Evolutionary conservation across 768 basidiomycete genomes (phyloP), one percentile per base, ranked within the genome.

Genomic region (Coprinopsis strossmayeri): DNA sequence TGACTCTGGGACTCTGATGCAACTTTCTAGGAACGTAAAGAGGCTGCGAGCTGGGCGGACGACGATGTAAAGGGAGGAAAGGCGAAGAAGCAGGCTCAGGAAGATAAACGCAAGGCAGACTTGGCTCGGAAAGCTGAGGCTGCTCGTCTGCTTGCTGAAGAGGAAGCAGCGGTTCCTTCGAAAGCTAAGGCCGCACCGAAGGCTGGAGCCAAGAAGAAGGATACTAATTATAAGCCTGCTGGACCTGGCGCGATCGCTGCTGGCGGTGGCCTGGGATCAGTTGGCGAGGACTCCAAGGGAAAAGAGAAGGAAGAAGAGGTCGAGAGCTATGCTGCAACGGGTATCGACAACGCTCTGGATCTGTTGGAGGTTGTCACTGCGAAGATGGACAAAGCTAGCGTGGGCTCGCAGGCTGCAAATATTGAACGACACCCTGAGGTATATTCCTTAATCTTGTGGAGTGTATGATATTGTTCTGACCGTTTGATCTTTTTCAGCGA

Each of bases 381-480:
- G 2, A 93, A 91, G 75, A 84, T 80, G 78, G 93, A 95, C 64
- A 95, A 95, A 69, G 89, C 90, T 1, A 90, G 87, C 56, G 71
- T 94, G 27, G 92, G 93, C 0, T 79, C 82, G 50, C 86, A 88
- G 64, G 92, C 93, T 12, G 90, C 90, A 45, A 76, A 78, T 32
- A 77, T 96, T 28, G 92, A 96, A 69, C 77, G 76, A 47, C 93
- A 96, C 74, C 93, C 93, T 45, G 93, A 96, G 81, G 91, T 91
- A 58, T n/a, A n/a, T n/a, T n/a, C n/a, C n/a, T n/a, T n/a, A n/a
- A n/a, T n/a, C n/a, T n/a, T n/a, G n/a, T n/a, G n/a, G n/a, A n/a
- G n/a, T n/a, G n/a, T n/a, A n/a, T n/a, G n/a, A n/a, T n/a, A n/a
- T n/a, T n/a, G n/a, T n/a, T n/a, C n/a, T n/a, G n/a, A n/a, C n/a